Conservation (phyloP, 2,329 filamentous ascomycete genomes). For the Knufia fluminis region DNA sequence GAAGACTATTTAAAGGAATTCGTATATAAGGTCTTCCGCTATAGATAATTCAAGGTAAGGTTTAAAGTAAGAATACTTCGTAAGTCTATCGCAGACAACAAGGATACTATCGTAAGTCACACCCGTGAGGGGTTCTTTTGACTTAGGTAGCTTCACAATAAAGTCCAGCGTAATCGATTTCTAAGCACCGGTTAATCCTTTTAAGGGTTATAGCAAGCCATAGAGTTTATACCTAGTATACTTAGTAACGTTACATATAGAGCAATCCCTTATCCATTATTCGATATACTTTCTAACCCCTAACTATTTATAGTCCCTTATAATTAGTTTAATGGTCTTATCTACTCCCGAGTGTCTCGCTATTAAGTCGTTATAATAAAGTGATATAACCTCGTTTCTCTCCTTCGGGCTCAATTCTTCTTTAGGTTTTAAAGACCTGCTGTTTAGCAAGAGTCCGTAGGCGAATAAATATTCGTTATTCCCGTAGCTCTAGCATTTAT, state of each 20-base stretch:
- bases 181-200: constrained; percentile 21
- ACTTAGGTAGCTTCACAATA: constrained; percentile 6
- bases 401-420: not conserved
- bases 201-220: constrained; percentile 9
- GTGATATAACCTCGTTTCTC: constrained; percentile 8
- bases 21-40: constrained; percentile 1
- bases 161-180: constrained; percentile 14
- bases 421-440: not conserved
- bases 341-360: constrained; percentile 10
- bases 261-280: constrained; percentile 11
- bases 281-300: constrained; percentile 9
- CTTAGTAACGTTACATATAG: constrained; percentile 10
- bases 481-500: no score
- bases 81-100: not conserved
- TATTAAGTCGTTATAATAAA: constrained; percentile 8
- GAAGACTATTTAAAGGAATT: constrained; percentile 5
- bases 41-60: not conserved
- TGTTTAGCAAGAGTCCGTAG: not conserved
- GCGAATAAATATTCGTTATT: no score
- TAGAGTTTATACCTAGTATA: constrained; percentile 13
- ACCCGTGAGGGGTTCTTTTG: constrained; percentile 1
- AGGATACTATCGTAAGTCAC: constrained; percentile 2
- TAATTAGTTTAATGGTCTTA: constrained; percentile 14
- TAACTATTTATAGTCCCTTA: constrained; percentile 9
- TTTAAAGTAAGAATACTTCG: constrained; percentile 6